phyloP scores from a whole-genome alignment of 1,284 basidiomycete species.

The Rhizoctonia solani region DNA sequence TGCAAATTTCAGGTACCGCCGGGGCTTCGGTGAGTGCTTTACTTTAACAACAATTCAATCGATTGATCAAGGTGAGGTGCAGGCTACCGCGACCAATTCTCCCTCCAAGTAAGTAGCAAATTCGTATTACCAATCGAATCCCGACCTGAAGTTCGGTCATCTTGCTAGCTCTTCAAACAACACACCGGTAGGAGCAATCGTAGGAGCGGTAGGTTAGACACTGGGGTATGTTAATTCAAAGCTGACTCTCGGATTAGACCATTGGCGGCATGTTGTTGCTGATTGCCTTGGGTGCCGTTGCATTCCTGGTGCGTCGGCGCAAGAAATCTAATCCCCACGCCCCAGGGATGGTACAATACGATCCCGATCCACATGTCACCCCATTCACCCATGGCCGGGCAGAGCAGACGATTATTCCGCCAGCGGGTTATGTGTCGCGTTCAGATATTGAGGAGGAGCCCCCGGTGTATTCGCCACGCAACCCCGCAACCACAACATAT shows the following conservation, averaged over 20 bases:
- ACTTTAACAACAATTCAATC: no score
- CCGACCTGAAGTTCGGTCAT: neutral
- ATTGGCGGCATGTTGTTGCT: neutral
- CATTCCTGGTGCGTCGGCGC: neutral
- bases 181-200: neutral
- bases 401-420: neutral
- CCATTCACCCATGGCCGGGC: slow-evolving; percentile 3
- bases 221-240: neutral
- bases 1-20: no score
- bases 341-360: neutral
- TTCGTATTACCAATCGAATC: no score
- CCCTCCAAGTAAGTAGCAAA: no score
- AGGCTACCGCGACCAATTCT: no score
- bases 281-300: neutral
- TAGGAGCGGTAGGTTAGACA: slow-evolving; percentile 6
- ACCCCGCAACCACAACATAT: neutral
- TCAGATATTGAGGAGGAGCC: neutral
- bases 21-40: no score
- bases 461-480: neutral
- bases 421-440: neutral
- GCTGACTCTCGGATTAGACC: slow-evolving; percentile 5
- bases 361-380: neutral
- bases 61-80: no score
- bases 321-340: neutral
- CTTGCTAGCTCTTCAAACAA: neutral